Evolutionary conservation across 495 filamentous ascomycete species (phyloP).

Genomic region (Emericellopsis terricola): DNA sequence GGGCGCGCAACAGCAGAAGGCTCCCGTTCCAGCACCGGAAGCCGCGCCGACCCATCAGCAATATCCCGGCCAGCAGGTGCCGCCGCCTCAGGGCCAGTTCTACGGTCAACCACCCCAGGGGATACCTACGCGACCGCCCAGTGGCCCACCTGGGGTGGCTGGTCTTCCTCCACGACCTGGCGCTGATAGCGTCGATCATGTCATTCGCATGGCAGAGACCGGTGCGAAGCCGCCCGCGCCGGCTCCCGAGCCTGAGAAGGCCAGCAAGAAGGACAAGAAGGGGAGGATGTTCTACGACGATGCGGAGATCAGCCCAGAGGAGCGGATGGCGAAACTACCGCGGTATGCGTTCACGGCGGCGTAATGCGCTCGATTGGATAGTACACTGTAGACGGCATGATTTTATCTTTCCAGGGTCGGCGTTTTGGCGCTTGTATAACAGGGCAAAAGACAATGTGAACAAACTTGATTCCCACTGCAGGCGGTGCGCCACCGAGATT

Average conservation of each 20-base stretch:
- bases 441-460: too few relatives aligned
- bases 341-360: too few relatives aligned
- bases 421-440: too few relatives aligned
- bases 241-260: constrained; percentile 17
- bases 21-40: too few relatives aligned
- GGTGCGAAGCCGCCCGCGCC: constrained; percentile 34
- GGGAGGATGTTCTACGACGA: constrained; percentile 62
- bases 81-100: constrained; percentile 5
- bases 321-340: constrained; percentile 64
- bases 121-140: constrained; percentile 18
- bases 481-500: too few relatives aligned
- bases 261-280: constrained; percentile 44
- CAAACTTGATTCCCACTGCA: too few relatives aligned
- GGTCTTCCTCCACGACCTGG: constrained; percentile 4
- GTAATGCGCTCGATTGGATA: too few relatives aligned
- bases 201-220: constrained; percentile 39
- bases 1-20: too few relatives aligned
- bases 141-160: constrained; percentile 7
- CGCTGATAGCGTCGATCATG: constrained; percentile 35
- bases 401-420: too few relatives aligned
- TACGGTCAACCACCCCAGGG: constrained; percentile 8
- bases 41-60: too few relatives aligned
- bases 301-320: constrained; percentile 64
- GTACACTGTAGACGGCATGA: too few relatives aligned
- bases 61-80: constrained; percentile 2